Evolutionary conservation across 768 basidiomycete species (phyloP), one percentile per base, ranked within the genome.

Genomic region (Boletus rufocinnamomeus): DNA sequence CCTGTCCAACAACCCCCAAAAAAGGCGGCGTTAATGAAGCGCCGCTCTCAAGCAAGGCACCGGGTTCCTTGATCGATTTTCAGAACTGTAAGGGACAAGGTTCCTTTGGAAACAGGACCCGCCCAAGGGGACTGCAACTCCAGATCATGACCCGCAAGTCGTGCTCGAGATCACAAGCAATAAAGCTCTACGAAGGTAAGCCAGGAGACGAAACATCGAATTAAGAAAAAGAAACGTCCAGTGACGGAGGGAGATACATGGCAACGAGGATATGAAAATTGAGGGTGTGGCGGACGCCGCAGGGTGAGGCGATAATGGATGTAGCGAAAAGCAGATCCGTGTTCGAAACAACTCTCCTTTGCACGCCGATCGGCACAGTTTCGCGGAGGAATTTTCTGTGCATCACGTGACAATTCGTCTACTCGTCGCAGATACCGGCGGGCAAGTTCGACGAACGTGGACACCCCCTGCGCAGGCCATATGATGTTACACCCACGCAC

Each of bases 41-140:
- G 38, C 65, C 67, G 52, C 35, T n/a, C 62, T 58, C 55, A 48
- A 51, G 28, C 56, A 62, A 70, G 66, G 69, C 66, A 69, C 69
- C 52, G 52, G 9, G 61, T 69, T 69, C 68, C 68, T 59, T 69
- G 54, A 66, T 68, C 54, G 66, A 70, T 69, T 57, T 70, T 60
- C 69, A 60, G 66, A 62, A 60, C 34, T 9, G 38, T 11, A 16
- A 28, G 57, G 34, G 58, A 41, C 38, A 34, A 47, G 27, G 69
- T 70, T 63, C 44, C 66, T 68, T 54, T 69, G 67, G 67, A 60
- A 68, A 70, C 67, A 54, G 65, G 38, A 34, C 59, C 45, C 0
- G 54, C 35, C 48, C 47, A 61, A 58, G 43, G 59, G 52, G 54
- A 50, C 44, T 57, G 63, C 63, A 43, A 63, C 58, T 65, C 63